Evolutionary conservation across 163 green algal species (phyloP).

Genomic region (Prototheca wickerhamii): DNA sequence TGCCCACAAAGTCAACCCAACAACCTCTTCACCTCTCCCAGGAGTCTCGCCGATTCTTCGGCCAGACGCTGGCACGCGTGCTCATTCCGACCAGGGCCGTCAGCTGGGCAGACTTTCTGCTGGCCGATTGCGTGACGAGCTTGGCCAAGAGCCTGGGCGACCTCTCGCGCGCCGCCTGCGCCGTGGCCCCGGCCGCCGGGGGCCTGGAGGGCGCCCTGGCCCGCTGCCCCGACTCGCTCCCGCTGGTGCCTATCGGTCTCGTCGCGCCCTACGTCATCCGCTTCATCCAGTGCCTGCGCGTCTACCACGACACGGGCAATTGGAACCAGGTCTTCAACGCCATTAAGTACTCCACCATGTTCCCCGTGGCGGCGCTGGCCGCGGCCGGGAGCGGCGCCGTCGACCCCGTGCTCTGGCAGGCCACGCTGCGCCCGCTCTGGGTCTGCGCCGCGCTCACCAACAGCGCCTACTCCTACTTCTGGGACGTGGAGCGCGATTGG

Average conservation of each 20-base stretch:
- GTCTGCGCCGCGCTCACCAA: slow-evolving; percentile 68
- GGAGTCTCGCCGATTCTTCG: slow-evolving; percentile 55
- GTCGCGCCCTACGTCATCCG: slow-evolving; percentile 75
- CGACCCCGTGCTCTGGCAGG: neutral
- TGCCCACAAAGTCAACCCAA: neutral
- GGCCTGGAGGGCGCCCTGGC: slow-evolving; percentile 6
- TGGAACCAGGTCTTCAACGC: slow-evolving; percentile 71
- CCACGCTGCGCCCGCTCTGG: slow-evolving; percentile 51
- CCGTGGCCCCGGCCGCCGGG: neutral
- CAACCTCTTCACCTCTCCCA: neutral
- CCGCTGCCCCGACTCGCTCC: slow-evolving; percentile 44
- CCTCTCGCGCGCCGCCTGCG: slow-evolving; percentile 49
- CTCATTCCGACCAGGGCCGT: slow-evolving; percentile 59
- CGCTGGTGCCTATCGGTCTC: slow-evolving; percentile 57
- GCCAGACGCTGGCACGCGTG: slow-evolving; percentile 51
- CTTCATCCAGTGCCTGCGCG: slow-evolving; percentile 83
- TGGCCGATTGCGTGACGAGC: slow-evolving; percentile 78
- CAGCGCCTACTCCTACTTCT: slow-evolving; percentile 86
- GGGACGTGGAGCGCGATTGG: slow-evolving; percentile 94
- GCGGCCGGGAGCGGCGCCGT: neutral
- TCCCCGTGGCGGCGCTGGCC: slow-evolving; percentile 74
- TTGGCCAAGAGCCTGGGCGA: slow-evolving; percentile 72
- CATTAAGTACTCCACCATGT: slow-evolving; percentile 86
- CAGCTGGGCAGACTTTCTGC: slow-evolving; percentile 77
- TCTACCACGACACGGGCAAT: slow-evolving; percentile 53